Conservation (phyloP, 805 yeast species). For the Saccharomyces eubayanus region DNA sequence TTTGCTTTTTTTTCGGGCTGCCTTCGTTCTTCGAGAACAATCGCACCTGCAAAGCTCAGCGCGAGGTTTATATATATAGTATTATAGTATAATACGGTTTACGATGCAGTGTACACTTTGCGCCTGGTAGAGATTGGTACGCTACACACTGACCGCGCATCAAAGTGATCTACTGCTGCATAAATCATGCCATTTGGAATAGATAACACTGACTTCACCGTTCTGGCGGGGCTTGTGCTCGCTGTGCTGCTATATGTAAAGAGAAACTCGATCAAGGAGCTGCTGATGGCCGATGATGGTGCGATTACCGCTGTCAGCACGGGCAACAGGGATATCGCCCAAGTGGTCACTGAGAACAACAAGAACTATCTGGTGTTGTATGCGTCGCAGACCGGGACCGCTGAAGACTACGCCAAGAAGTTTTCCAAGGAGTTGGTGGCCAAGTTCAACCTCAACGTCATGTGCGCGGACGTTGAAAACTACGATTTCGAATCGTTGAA, state of each 20-base stretch:
- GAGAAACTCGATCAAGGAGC: conserved; percentile 43
- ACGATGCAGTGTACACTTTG: background rate
- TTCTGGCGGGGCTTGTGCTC: conserved; percentile 39
- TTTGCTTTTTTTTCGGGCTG: background rate
- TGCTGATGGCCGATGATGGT: conserved; percentile 29
- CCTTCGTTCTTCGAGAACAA: background rate
- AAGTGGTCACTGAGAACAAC: conserved; percentile 47
- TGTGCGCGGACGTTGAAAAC: conserved; percentile 84
- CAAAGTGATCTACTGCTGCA: background rate
- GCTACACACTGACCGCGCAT: background rate
- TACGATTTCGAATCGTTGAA: conserved; percentile 75
- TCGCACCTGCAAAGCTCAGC: background rate
- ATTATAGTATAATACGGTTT: background rate
- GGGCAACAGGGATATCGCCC: conserved; percentile 49
- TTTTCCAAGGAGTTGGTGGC: conserved; percentile 82
- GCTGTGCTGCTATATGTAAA: conserved; percentile 61
- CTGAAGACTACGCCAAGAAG: conserved; percentile 91
- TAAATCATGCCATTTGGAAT: background rate
- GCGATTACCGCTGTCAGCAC: conserved; percentile 32
- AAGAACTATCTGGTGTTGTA: conserved; percentile 75
- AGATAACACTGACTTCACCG: conserved; percentile 43
- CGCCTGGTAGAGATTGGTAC: background rate
- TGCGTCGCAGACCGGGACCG: conserved; percentile 98
- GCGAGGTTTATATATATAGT: background rate
- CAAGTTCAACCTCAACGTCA: conserved; percentile 68